Percentiles rank a stretch among this genome's conserved stretches.
These are phyloP conservation scores for Yarrowia bubula DNA, from an alignment of 805 yeast genomes.

Conservation along the genomic window DNA sequence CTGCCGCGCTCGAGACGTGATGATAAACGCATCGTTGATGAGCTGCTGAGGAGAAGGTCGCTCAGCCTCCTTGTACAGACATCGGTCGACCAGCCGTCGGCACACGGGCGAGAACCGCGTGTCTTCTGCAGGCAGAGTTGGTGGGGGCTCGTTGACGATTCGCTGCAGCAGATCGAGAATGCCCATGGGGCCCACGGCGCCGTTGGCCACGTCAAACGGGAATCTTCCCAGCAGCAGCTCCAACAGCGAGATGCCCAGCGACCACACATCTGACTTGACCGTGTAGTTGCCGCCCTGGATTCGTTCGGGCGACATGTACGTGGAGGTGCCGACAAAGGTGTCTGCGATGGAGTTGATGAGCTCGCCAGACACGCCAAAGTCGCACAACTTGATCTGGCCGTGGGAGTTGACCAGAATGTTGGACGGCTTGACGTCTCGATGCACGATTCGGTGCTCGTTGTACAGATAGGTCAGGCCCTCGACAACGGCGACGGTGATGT, in stretches of 20 bases:
- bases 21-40: constrained; percentile 41
- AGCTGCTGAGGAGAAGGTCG: constrained; percentile 76
- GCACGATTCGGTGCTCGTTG: constrained; percentile 81
- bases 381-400: constrained; percentile 90
- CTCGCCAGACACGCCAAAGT: constrained; percentile 94
- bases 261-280: constrained; percentile 97
- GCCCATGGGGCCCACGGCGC: constrained; percentile 52
- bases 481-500: constrained; percentile 81
- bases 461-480: constrained; percentile 84
- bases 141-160: constrained; percentile 91
- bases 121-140: constrained; percentile 52
- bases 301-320: constrained; percentile 97
- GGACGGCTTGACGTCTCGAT: constrained; percentile 93
- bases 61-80: constrained; percentile 69
- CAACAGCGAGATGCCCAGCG: constrained; percentile 83
- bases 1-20: constrained; percentile 32
- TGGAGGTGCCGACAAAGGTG: constrained; percentile 96
- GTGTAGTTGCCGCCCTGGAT: constrained; percentile 93
- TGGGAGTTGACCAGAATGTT: constrained; percentile 82
- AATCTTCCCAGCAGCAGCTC: constrained; percentile 84
- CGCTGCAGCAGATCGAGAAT: constrained; percentile 87
- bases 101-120: constrained; percentile 48
- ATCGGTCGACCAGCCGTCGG: constrained; percentile 67
- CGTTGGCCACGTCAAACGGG: constrained; percentile 51
- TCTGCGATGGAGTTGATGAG: constrained; percentile 92